Percentiles rank a stretch among this genome's conserved stretches.
Conservation (phyloP, 73 alveolate genomes). For the Paramecium caudatum region DNA sequence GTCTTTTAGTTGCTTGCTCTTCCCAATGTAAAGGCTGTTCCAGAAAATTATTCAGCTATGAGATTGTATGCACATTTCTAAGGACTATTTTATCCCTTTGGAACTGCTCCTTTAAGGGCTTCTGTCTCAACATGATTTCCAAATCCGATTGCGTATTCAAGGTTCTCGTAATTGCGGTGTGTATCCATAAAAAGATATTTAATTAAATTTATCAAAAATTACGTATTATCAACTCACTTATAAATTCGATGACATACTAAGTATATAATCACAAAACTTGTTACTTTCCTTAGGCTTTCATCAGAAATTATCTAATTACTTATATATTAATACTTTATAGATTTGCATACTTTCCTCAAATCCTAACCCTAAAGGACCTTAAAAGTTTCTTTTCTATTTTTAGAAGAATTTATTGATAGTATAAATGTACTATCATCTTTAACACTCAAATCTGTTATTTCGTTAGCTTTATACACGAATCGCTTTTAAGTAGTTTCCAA, state of each 20-base stretch:
- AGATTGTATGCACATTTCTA: constrained; percentile 87
- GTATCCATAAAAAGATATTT: constrained; percentile 66
- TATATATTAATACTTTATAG: constrained; percentile 7
- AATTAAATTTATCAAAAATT: constrained; percentile 30
- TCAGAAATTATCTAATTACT: too few species aligned
- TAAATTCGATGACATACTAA: constrained; percentile 30
- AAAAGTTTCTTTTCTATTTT: background rate
- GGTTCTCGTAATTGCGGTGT: constrained; percentile 55
- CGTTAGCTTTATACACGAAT: constrained; percentile 22
- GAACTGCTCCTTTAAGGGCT: constrained; percentile 90
- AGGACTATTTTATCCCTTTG: constrained; percentile 87
- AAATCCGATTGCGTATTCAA: constrained; percentile 79
- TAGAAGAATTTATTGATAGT: background rate
- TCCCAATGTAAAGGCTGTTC: constrained; percentile 92
- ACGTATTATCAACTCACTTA: constrained; percentile 49
- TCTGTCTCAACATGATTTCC: constrained; percentile 88
- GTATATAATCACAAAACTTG: too few species aligned
- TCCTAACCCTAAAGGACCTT: background rate
- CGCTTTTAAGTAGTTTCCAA: constrained; percentile 26
- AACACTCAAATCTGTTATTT: constrained; percentile 21
- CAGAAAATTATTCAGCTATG: constrained; percentile 91
- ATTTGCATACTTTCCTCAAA: constrained; percentile 1
- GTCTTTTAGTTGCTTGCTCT: constrained; percentile 83
- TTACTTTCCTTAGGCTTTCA: too few species aligned
- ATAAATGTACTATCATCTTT: constrained; percentile 51